Percentiles rank a stretch among this genome's conserved stretches.
These are phyloP conservation scores for Neonectria neomacrospora DNA, from an alignment of 2,329 filamentous ascomycete genomes.

Conservation along the genomic window DNA sequence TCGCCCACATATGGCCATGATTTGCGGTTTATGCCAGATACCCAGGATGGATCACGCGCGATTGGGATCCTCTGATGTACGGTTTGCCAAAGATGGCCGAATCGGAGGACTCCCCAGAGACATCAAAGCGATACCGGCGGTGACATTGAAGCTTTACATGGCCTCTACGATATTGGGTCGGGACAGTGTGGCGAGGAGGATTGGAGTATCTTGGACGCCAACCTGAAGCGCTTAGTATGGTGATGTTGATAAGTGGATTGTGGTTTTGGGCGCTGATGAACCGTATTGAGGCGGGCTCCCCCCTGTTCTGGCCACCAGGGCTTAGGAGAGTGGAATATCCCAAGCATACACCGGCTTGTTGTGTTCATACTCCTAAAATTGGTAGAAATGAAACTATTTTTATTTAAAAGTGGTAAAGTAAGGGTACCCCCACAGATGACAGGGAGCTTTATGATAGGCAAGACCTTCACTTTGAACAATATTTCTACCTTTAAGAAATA, in stretches of 20 bases:
- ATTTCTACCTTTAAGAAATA: too few species aligned
- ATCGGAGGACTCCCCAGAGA: conserved; percentile 26
- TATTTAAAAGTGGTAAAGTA: too few species aligned
- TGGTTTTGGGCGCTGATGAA: too few species aligned
- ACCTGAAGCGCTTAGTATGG: conserved; percentile 17
- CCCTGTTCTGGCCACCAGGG: too few species aligned
- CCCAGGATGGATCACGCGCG: conserved; percentile 28
- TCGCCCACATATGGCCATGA: conserved; percentile 21
- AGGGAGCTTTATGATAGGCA: too few species aligned
- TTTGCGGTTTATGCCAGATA: conserved; percentile 22
- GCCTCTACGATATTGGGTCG: conserved; percentile 17
- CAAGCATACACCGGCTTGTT: too few species aligned
- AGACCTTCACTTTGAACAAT: too few species aligned
- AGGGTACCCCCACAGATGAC: too few species aligned
- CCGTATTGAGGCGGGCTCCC: too few species aligned
- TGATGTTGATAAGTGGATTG: conserved; percentile 1
- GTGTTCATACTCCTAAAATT: too few species aligned
- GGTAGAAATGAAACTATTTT: too few species aligned
- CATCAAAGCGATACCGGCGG: conserved; percentile 4
- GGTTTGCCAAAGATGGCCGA: conserved; percentile 26
- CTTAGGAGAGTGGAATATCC: too few species aligned
- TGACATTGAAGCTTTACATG: conserved; percentile 9
- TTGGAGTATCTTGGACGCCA: conserved; percentile 11
- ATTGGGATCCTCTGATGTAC: conserved; percentile 33
- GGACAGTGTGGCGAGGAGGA: conserved; percentile 7